Base-by-base conservation (phyloP, 371 early-diverging fungal species). In the Actinomortierella ambigua region DNA sequence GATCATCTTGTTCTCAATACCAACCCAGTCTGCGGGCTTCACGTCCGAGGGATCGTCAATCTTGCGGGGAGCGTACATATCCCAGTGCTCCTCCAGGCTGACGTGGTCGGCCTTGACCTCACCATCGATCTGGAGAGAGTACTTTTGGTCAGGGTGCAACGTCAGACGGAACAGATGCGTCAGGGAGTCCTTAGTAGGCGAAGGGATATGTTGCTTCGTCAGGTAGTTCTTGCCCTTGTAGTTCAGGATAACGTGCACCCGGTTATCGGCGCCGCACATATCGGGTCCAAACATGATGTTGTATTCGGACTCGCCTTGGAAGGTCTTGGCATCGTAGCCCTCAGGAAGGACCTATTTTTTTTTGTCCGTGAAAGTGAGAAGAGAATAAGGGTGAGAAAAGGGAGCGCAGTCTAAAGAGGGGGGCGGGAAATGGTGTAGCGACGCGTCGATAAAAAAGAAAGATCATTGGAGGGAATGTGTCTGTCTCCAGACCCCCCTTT, bases 251-350 rank as follows among this genome's bases (percentile, higher is more conserved):
- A 95, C 89, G 77, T 98, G 99, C 24, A 98, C 90, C 69, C 93
- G 93, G 83, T 93, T 91, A 65, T 90, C 91, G 59, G 84, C 65
- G 29, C 96, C 99, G 81, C 99, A 98, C 61, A 91, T 89, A 80
- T 98, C 99, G 49, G 99, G 99, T 48, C 92, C 93, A 77, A 93
- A 93, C 92, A 91, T 97, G 80, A 98, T 90, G 71, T 95, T 95
- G 85, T 96, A 98, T 34, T 92, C 90, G 40, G 94, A 90, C 58
- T 92, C 91, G 75, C 97, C 95, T 62, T 86, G 85, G 79, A 97
- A 95, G 52, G 84, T 81, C 47, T 73, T 82, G 49, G 93, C 85
- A 46, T 85, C 87, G 55, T 90, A 93, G 15, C 78, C 78, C 39
- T 78, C 71, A 29, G 83, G 81, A 56, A 85, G 80, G 54, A 88